A percentile compares a stretch with the other conserved stretches of the same genome.
Evolutionary conservation across 371 early-diverging fungal species (phyloP).

Genomic region (Circinella umbellata): DNA sequence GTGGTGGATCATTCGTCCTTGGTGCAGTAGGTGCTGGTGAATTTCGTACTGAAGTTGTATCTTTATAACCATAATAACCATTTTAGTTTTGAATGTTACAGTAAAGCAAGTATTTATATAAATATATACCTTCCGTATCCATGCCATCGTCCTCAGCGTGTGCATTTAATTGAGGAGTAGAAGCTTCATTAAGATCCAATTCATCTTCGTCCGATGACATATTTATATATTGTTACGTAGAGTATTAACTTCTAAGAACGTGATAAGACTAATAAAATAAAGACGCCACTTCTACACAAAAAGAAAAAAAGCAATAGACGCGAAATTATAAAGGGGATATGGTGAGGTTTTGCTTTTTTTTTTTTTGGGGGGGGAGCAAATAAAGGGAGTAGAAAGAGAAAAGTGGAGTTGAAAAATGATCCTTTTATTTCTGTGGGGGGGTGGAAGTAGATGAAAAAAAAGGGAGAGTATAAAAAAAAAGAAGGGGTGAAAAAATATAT

Average conservation of each 20-base stretch:
- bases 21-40: constrained; percentile 16
- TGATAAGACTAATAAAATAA: too few relatives aligned
- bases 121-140: constrained; percentile 41
- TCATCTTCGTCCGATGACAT: constrained; percentile 56
- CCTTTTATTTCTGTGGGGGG: too few relatives aligned
- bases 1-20: constrained; percentile 21
- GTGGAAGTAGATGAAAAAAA: too few relatives aligned
- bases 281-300: too few relatives aligned
- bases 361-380: too few relatives aligned
- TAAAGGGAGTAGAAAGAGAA: neutral
- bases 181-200: constrained; percentile 42
- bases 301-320: too few relatives aligned
- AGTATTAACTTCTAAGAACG: neutral
- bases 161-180: constrained; percentile 38
- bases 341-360: too few relatives aligned
- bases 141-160: constrained; percentile 42
- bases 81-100: neutral
- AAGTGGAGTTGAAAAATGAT: neutral
- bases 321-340: too few relatives aligned
- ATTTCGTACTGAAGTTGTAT: constrained; percentile 11
- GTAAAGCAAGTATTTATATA: neutral
- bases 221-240: neutral
- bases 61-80: neutral
- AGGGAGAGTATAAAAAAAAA: too few relatives aligned
- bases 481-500: too few relatives aligned